Percentiles rank a stretch among this genome's conserved stretches.
phyloP scores from a whole-genome alignment of 2,329 filamentous ascomycete species.

The Neocatenulostroma microsporum region DNA sequence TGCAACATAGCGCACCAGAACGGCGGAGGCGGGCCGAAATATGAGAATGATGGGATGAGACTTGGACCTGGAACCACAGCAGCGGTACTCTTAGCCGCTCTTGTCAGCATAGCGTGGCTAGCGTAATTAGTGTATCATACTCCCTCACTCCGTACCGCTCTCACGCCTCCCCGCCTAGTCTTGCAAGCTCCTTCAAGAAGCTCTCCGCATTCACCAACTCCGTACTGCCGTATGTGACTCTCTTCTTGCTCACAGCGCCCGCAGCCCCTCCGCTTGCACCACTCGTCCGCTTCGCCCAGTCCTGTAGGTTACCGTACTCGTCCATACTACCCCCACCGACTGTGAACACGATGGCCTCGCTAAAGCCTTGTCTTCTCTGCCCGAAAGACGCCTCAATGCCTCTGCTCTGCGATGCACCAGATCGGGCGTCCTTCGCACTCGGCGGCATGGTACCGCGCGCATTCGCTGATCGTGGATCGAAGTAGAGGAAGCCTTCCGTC shows the following conservation, averaged over 20 bases:
- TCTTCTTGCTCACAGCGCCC: constrained; percentile 55
- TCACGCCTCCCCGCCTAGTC: constrained; percentile 47
- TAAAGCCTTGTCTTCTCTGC: constrained; percentile 56
- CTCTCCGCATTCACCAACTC: constrained; percentile 58
- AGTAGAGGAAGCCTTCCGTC: constrained; percentile 95
- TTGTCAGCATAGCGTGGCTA: too few relatives aligned
- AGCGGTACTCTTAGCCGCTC: too few relatives aligned
- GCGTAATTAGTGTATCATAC: too few relatives aligned
- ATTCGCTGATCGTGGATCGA: constrained; percentile 88
- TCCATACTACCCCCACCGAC: constrained; percentile 92
- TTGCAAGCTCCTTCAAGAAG: constrained; percentile 53
- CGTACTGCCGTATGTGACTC: constrained; percentile 92
- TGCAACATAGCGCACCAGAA: too few relatives aligned
- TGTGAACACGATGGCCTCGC: constrained; percentile 35
- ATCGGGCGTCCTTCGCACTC: constrained; percentile 46
- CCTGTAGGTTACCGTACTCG: constrained; percentile 93
- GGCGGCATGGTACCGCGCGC: constrained; percentile 87
- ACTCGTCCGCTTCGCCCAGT: constrained; percentile 78
- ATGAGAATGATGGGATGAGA: too few relatives aligned
- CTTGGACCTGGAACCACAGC: too few relatives aligned
- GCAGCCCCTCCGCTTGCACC: constrained; percentile 42
- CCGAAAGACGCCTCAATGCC: constrained; percentile 82
- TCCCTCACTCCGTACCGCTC: too few relatives aligned
- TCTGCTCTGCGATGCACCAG: constrained; percentile 33
- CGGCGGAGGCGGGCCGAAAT: too few relatives aligned